Evolutionary conservation across 73 alveolate genomes (phyloP), one percentile per base, ranked within the genome.

Genomic region (Paramecium caudatum): DNA sequence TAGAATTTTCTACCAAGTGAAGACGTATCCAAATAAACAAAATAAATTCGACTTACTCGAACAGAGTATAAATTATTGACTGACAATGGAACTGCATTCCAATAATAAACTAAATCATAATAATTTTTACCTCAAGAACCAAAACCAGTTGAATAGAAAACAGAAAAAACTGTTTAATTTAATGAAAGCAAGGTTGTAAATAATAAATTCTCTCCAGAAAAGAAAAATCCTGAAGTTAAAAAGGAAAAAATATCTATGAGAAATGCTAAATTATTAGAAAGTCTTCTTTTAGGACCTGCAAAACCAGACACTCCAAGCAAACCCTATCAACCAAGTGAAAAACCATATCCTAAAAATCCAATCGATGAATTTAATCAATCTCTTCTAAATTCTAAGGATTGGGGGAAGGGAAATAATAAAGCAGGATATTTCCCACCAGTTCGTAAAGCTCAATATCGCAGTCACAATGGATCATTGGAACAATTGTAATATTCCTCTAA

Each of bases 1-100:
- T 30, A 23, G 21, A 74, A 74, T 25, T 74, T 74, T 12, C 32
- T 74, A 74, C 88, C 88, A 39, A 68, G 88, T 41, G 88, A 74
- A 21, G 88, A 74, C 4, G 32, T 74, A 4, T 34, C 43, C 15
- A 37, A 36, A 16, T 74, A 37, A 74, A 45, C 32, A 32, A 25
- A 74, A 74, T 4, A 74, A 45, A 74, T 74, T 74, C 12, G 68
- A 74, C 43, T 74, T 16, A 74, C 88, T 39, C 15, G 68, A 45
- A 74, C 88, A 2, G 88, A 74, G 43, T 74, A 74, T 74, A 74
- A 74, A 15, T 13, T 74, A 41, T 41, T 74, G 19, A 74, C 88
- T 74, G 88, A 74, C 12, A 23, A 36, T 27, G 88, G 88, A 10
- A 41, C 36, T 16, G 68, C 65, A 8, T 27, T 74, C 15, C 19